Conservation (phyloP, 192 early-diverging fungal species). For the Endogone sp. region DNA sequence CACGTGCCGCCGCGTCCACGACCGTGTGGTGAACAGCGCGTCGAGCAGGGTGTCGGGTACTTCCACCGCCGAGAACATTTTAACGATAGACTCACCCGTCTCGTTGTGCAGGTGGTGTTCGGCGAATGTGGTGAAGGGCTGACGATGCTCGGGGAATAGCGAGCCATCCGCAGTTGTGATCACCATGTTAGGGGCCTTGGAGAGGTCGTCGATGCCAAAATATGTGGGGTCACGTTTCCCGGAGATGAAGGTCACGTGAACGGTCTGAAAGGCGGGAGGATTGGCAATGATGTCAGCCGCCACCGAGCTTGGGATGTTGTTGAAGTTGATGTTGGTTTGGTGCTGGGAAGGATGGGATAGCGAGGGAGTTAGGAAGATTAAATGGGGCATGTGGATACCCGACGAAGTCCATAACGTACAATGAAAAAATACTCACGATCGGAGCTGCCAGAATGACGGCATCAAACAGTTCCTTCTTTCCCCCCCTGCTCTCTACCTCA, state of each 20-base stretch:
- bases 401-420: neutral
- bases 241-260: conserved; percentile 58
- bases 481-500: conserved; percentile 24
- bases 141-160: conserved; percentile 21
- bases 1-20: conserved; percentile 44
- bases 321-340: conserved; percentile 7
- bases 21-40: conserved; percentile 37
- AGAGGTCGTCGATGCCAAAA: conserved; percentile 28
- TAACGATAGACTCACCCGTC: conserved; percentile 46
- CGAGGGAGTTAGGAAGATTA: conserved; percentile 2
- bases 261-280: conserved; percentile 30
- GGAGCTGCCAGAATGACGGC: conserved; percentile 59
- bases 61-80: conserved; percentile 49
- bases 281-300: neutral
- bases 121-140: conserved; percentile 42
- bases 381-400: neutral
- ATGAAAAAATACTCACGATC: conserved; percentile 26
- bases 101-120: conserved; percentile 27
- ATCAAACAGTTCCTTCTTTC: conserved; percentile 45
- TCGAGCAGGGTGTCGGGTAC: conserved; percentile 39
- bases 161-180: conserved; percentile 36
- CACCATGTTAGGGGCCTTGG: conserved; percentile 40
- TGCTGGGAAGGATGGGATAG: conserved; percentile 11
- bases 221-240: conserved; percentile 46
- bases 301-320: neutral